Conservation (phyloP, 768 basidiomycete species). For the Sutorius australiensis region DNA sequence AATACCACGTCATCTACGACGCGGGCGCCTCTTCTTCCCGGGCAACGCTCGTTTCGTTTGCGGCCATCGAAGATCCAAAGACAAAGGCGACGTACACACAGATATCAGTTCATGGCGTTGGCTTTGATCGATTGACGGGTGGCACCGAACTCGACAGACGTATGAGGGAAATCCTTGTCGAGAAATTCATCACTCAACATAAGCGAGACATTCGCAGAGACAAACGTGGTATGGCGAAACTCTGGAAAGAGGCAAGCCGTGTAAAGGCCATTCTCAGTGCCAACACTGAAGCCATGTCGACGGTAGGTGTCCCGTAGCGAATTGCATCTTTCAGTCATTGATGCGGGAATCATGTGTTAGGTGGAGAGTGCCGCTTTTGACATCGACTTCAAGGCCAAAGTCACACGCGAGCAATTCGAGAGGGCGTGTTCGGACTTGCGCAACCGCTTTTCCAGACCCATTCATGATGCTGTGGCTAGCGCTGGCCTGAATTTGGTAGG, state of each 20-base stretch:
- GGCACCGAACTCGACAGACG: constrained; percentile 85
- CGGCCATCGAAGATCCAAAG: constrained; percentile 45
- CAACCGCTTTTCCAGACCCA: constrained; percentile 60
- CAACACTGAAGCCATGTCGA: constrained; percentile 73
- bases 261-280: constrained; percentile 93
- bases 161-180: constrained; percentile 74
- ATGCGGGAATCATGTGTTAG: constrained; percentile 31
- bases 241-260: constrained; percentile 90
- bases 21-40: constrained; percentile 82
- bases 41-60: constrained; percentile 74
- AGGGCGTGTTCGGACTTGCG: constrained; percentile 63
- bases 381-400: constrained; percentile 79
- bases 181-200: constrained; percentile 69
- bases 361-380: constrained; percentile 90
- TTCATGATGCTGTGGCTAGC: constrained; percentile 64
- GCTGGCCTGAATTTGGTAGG: constrained; percentile 67
- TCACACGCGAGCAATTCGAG: constrained; percentile 81
- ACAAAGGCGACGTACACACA: constrained; percentile 55
- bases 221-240: constrained; percentile 83
- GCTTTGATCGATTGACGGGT: constrained; percentile 70
- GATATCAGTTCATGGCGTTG: constrained; percentile 76
- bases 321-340: background rate
- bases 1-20: constrained; percentile 91
- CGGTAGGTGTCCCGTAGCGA: constrained; percentile 43
- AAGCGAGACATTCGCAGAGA: constrained; percentile 67